Base-by-base conservation (phyloP, 345 rosid species). In the Euphorbia peplus region DNA sequence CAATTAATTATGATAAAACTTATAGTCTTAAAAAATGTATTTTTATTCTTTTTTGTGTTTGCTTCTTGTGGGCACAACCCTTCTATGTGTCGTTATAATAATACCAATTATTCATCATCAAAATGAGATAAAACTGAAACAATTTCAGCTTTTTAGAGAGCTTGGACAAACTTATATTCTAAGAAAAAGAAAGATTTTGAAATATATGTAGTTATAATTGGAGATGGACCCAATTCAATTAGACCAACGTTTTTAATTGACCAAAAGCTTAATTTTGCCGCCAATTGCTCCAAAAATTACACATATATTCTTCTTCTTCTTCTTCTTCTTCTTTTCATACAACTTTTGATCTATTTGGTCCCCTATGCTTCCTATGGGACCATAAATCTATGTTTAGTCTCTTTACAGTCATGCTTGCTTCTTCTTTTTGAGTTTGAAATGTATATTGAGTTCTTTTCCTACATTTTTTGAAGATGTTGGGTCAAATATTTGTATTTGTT, bases 211-310 rank as follows among this genome's bases (percentile, higher is more conserved):
- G 42, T 4, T 8, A 4, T n/a, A n/a, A n/a, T 39, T 44, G 50
- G 37, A 32, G 37, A 32, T 32, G 14, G 50, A 10, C 50, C 50
- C 50, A 44, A 16, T 44, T 44, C n/a, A n/a, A n/a, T n/a, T 44
- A 24, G 6, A 32, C 4, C 3, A 32, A 6, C 3, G 6, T 32
- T 32, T 3, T 52, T 52, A 4, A 24, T 21, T 1, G 10, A 61
- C 63, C 60, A 61, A 48, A 4, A 52, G 14, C 14, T 54, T 13
- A 26, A 14, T 25, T 46, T 65, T 75, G 82, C 72, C 79, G 77
- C 77, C 73, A 61, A 58, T 75, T 47, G 48, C 79, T 68, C 79
- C 66, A 51, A 4, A 14, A 68, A 47, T 59, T 50, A 64, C 41
- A 35, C 44, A 37, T 13, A 0, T 10, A 16, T 42, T 44, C n/a